Percentiles rank a stretch among this genome's conserved stretches.
Evolutionary conservation across 306 rosid species (phyloP).

Genomic region (Cicer yamashitae): DNA sequence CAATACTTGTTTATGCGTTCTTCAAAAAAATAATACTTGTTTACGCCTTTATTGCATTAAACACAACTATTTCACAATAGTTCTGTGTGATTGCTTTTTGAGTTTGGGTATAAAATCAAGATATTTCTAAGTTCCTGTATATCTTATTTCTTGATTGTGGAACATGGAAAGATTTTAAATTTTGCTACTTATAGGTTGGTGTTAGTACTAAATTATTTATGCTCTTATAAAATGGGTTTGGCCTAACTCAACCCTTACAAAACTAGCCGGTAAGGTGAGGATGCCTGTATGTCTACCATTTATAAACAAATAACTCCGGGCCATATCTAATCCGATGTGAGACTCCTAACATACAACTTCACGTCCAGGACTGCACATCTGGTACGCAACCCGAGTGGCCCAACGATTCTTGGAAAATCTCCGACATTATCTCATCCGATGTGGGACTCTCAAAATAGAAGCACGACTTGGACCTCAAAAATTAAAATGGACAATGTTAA

Average conservation of each 20-base stretch:
- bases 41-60: conserved; percentile 20
- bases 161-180: conserved; percentile 4
- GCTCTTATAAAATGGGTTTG: too few relatives aligned
- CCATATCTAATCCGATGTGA: too few relatives aligned
- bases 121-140: neutral
- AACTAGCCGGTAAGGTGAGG: too few relatives aligned
- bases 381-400: too few relatives aligned
- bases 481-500: neutral
- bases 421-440: too few relatives aligned
- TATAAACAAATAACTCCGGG: too few relatives aligned
- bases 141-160: conserved; percentile 18
- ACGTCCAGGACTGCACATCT: too few relatives aligned
- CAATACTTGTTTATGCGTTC: conserved; percentile 27
- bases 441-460: neutral
- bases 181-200: neutral
- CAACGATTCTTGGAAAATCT: too few relatives aligned
- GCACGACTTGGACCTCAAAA: neutral
- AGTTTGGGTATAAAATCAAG: neutral
- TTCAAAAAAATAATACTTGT: neutral
- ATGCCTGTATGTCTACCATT: too few relatives aligned
- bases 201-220: conserved; percentile 2
- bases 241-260: too few relatives aligned
- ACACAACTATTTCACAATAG: neutral
- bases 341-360: too few relatives aligned
- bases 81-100: neutral